Conservation (phyloP, 2,329 filamentous ascomycete species). For the Aspergillus tanneri region DNA sequence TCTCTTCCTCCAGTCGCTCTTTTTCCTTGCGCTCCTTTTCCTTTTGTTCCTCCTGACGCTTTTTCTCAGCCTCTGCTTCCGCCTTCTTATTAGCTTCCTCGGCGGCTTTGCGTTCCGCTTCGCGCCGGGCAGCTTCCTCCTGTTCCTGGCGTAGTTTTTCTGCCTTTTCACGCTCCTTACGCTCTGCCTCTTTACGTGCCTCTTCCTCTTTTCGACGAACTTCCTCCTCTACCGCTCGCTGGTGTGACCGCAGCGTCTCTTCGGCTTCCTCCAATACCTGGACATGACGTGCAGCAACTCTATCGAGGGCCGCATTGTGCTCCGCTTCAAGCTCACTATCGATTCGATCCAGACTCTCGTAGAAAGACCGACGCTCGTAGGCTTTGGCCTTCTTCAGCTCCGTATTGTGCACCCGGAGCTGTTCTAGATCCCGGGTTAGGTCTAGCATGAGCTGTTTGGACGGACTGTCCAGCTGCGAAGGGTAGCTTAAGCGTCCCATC, state of each 20-base stretch:
- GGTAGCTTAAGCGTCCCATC: slow-evolving; percentile 33
- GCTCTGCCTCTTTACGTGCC: slow-evolving; percentile 36
- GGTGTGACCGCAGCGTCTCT: slow-evolving; percentile 52
- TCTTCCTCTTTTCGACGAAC: slow-evolving; percentile 37
- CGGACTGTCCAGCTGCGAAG: slow-evolving; percentile 38
- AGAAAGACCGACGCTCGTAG: slow-evolving; percentile 47
- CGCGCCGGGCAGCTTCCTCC: slow-evolving; percentile 40
- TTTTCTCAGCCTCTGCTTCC: slow-evolving; percentile 35
- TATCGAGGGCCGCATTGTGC: slow-evolving; percentile 65
- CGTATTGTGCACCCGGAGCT: slow-evolving; percentile 42
- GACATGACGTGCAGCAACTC: slow-evolving; percentile 66
- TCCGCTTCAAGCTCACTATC: slow-evolving; percentile 61
- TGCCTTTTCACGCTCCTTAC: slow-evolving; percentile 33
- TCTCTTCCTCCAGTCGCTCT: slow-evolving; percentile 29
- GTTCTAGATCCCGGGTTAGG: slow-evolving; percentile 41
- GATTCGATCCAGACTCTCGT: slow-evolving; percentile 62
- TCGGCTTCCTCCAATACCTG: slow-evolving; percentile 59
- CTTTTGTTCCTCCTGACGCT: slow-evolving; percentile 40
- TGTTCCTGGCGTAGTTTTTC: slow-evolving; percentile 33
- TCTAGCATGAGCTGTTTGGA: slow-evolving; percentile 43
- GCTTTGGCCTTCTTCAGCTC: slow-evolving; percentile 46
- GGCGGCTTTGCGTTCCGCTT: slow-evolving; percentile 46
- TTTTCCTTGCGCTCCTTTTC: slow-evolving; percentile 36
- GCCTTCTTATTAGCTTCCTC: slow-evolving; percentile 37
- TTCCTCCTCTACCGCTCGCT: slow-evolving; percentile 41